These are phyloP conservation scores for Backusella morwellensis DNA, from an alignment of 192 early-diverging fungal genomes.

Conservation along the genomic window DNA sequence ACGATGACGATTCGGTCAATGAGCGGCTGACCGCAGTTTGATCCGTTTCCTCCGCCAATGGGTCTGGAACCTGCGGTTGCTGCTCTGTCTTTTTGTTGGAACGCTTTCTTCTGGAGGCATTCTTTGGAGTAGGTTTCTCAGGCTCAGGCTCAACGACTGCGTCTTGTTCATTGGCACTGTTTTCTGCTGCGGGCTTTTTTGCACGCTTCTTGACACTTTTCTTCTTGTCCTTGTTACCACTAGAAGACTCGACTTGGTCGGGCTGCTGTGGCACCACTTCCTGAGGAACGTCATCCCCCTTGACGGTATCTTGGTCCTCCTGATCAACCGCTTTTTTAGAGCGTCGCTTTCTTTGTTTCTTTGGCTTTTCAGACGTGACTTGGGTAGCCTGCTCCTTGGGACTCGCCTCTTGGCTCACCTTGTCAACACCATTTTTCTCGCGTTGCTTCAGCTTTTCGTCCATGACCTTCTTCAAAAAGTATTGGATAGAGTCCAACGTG, in stretches of 20 bases:
- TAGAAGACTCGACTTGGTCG: not conserved
- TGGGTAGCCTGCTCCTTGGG: not conserved
- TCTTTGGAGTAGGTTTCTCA: not conserved
- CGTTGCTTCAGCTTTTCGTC: not conserved
- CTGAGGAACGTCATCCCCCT: not conserved
- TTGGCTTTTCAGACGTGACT: not conserved
- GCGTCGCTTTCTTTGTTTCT: not conserved
- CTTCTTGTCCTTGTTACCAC: not conserved
- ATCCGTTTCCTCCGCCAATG: not conserved
- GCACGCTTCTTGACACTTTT: not conserved
- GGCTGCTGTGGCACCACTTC: not conserved
- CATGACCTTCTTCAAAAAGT: not conserved
- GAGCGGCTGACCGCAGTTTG: not conserved
- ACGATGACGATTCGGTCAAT: not conserved
- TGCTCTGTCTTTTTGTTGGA: not conserved
- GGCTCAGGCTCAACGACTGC: not conserved
- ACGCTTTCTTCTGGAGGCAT: not conserved
- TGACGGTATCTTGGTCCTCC: not conserved
- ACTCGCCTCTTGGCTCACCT: not conserved
- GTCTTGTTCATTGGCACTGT: not conserved
- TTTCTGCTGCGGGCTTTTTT: not conserved
- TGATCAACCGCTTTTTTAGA: not conserved
- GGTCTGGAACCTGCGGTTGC: not conserved
- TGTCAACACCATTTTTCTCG: not conserved
- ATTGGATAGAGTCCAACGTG: not conserved